Base-by-base conservation (phyloP, 2,329 filamentous ascomycete species). In the Lachnellula occidentalis region DNA sequence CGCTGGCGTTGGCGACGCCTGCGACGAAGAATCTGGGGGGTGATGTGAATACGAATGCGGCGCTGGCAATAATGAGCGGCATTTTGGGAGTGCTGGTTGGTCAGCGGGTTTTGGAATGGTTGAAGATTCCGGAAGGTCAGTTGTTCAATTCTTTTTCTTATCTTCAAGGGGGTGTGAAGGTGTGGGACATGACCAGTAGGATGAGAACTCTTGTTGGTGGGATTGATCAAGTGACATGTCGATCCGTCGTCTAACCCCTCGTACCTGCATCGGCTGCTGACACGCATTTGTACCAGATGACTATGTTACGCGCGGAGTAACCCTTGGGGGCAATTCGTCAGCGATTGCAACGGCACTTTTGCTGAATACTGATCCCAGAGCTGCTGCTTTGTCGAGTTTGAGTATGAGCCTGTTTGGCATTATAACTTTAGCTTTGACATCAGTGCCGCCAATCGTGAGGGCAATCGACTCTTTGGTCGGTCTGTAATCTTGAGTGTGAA, bases 381-480 rank as follows among this genome's bases (percentile, higher is more conserved):
- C 80, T 5, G 82, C 81, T 1, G 80, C 82, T 17, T 69, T 84
- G 49, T 80, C 78, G 17, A 82, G 78, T 59, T 67, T 85, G 22
- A 78, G 78, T 0, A 84, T 85, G 82, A 79, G 76, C 49, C 60
- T 84, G 8, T 83, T 85, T 61, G 80, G 81, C 8, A 79, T 80
- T 2, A 76, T 83, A 11, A 83, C 79, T 0, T 75, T 84, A 15
- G 68, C 81, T 4, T 75, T 83, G 60, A 83, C 80, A 1, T 80
- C 79, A 1, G 76, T 84, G 37, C 79, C 80, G 11, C 73, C 76
- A 0, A 73, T 82, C 31, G 76, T 76, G 0, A 71, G 67, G 11
- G 69, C 76, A 2, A 70, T 84, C 17, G 69, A 73, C 50, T 73
- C 74, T 1, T 65, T 80, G 21, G 79, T 80, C 21, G 74, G 73